Conservation (phyloP, 495 filamentous ascomycete genomes). For the Podospora australis region DNA sequence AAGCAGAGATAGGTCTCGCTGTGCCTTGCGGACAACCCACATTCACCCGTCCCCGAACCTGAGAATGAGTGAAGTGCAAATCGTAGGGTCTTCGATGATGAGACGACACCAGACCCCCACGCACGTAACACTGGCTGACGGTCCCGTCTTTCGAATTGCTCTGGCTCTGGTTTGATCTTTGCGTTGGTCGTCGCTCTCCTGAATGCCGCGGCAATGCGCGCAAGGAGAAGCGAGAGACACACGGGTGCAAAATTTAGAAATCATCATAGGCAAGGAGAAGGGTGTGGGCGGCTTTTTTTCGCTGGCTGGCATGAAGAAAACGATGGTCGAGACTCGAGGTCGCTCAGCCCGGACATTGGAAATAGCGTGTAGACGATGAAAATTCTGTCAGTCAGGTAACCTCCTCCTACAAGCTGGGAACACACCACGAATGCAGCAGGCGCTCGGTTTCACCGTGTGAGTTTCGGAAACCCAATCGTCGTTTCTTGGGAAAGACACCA, state of each 20-base stretch:
- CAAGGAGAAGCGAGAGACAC: background rate
- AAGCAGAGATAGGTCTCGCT: background rate
- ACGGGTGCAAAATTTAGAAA: background rate
- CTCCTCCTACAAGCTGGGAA: too few species aligned
- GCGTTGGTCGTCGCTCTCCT: background rate
- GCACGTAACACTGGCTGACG: background rate
- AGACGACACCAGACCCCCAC: conserved; percentile 5
- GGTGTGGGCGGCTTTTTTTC: background rate
- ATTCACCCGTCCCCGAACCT: background rate
- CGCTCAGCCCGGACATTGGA: too few species aligned
- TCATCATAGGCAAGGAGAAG: background rate
- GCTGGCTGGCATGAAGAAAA: background rate
- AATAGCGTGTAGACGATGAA: background rate
- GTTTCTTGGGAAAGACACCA: background rate
- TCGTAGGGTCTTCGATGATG: background rate
- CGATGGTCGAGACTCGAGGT: background rate
- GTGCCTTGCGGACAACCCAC: background rate
- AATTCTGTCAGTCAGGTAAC: background rate
- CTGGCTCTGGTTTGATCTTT: conserved; percentile 3
- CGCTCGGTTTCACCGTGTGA: background rate
- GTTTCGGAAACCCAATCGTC: background rate
- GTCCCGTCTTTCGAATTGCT: background rate
- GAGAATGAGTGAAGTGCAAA: conserved; percentile 1
- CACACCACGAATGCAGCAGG: background rate
- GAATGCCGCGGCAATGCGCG: conserved; percentile 4